These are phyloP conservation scores for Brasenia schreberi DNA, from an alignment of 164 flowering plant species.

Conservation along the genomic window DNA sequence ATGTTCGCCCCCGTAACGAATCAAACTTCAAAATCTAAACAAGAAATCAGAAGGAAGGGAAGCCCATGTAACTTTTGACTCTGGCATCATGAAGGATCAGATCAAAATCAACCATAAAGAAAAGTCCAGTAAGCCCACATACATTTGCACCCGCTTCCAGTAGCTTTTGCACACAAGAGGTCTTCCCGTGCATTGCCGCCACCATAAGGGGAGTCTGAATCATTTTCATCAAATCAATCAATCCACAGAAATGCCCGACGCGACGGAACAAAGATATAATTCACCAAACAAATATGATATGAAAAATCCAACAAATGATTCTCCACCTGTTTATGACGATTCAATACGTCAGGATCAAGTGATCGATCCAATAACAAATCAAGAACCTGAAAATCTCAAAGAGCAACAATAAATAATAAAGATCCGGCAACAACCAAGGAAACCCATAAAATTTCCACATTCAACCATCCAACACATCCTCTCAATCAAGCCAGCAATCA, in stretches of 20 bases:
- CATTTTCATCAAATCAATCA: slow-evolving; percentile 1
- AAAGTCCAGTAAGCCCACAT: slow-evolving; percentile 10
- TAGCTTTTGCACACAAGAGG: slow-evolving; percentile 64
- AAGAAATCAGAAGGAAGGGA: neutral
- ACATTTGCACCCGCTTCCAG: slow-evolving; percentile 89
- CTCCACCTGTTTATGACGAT: slow-evolving; percentile 78
- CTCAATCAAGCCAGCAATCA: neutral
- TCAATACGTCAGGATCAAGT: slow-evolving; percentile 57
- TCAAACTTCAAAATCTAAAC: slow-evolving; percentile 77
- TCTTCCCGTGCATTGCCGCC: slow-evolving; percentile 93
- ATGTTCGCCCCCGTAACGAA: slow-evolving; percentile 70
- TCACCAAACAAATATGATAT: neutral
- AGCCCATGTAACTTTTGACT: neutral
- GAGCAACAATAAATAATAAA: neutral
- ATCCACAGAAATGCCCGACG: neutral
- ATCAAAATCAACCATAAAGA: neutral
- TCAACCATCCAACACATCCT: neutral
- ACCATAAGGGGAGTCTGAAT: slow-evolving; percentile 90
- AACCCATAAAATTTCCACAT: neutral
- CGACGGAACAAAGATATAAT: neutral
- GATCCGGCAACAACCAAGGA: neutral
- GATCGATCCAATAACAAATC: slow-evolving; percentile 46
- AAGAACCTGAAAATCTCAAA: slow-evolving; percentile 33
- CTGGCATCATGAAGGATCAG: neutral
- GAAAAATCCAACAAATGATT: too few relatives aligned